Evolutionary conservation across 1,284 basidiomycete genomes (phyloP), one percentile per base, ranked within the genome.

Genomic region (Tilletia indica): DNA sequence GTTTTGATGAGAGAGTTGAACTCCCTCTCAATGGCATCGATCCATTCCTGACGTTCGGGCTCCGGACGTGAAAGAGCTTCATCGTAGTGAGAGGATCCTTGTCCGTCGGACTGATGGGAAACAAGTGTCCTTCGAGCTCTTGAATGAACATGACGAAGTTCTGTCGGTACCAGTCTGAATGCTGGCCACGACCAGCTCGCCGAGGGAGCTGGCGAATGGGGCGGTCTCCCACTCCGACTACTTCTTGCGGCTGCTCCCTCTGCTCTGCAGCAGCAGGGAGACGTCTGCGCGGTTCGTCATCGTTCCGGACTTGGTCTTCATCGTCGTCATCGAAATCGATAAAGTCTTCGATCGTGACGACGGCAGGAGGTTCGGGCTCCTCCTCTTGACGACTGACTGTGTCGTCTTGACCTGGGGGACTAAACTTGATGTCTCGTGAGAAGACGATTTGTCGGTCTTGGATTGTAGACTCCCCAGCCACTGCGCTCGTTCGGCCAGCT

Each of bases 11-110:
- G 72, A 9, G 81, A 78, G 0, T 74, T 21, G 0, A 85, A 63
- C 69, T 86, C 85, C 16, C 77, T 74, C 0, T 82, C 47, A 64
- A 85, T 84, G 0, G 83, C 85, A 2, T 72, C 73, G 66, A 73
- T 71, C 86, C 84, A 86, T 11, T 78, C 42, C 14, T 45, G 42
- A 9, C 42, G 42, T 31, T 54, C 51, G 19, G 51, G 51, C 51
- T 54, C 51, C 12, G 51, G 51, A 8, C 51, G 51, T n/a, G 19
- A 9, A 54, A 54, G 51, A 31, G 51, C 51, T 31, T 54, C 51
- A 14, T 54, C n/a, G 25, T 54, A 54, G 51, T 54, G 51, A 54
- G 51, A n/a, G 51, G 51, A 4, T 54, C 51, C 19, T 54, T 54
- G 51, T 21, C 51, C n/a, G 25, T 54, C 51, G 51, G 19, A 4